phyloP scores from a whole-genome alignment of 106 monocot genomes.

The Dendrobium huoshanense region DNA sequence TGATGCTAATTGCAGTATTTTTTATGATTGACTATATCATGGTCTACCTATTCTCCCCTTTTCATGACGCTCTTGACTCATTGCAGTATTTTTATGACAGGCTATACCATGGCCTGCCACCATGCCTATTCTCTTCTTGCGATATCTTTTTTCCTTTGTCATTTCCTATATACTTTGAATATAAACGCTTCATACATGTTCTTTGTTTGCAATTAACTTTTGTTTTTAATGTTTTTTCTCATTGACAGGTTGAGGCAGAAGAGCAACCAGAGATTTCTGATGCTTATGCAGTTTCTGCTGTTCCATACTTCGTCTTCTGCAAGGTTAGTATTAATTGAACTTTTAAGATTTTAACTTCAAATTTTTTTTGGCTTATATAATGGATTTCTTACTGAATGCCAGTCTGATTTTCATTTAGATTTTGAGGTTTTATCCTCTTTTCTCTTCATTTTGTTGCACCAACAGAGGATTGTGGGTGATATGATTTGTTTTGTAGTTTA shows the following conservation, averaged over 20 bases:
- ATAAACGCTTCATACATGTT: not conserved
- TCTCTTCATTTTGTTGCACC: not conserved
- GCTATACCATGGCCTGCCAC: not conserved
- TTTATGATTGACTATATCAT: not conserved
- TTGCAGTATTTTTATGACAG: not conserved
- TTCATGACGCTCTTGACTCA: not conserved
- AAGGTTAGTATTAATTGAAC: constrained; percentile 41
- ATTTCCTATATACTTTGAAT: not conserved
- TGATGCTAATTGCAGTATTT: not conserved
- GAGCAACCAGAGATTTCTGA: constrained; percentile 93
- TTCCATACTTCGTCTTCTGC: constrained; percentile 87
- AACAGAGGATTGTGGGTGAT: not conserved
- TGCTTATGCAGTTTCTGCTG: constrained; percentile 75
- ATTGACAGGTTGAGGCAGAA: constrained; percentile 85
- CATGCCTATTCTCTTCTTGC: not conserved
- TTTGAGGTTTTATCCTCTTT: not conserved
- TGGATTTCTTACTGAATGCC: not conserved
- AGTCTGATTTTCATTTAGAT: not conserved
- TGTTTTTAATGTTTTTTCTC: not conserved
- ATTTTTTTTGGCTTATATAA: not conserved
- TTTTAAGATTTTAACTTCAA: not conserved
- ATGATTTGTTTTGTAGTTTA: not conserved
- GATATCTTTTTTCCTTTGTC: not conserved
- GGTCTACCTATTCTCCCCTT: not conserved
- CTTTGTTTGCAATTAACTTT: not conserved